Percentiles rank a stretch among this genome's conserved stretches.
These are phyloP conservation scores for Thalia dealbata DNA, from an alignment of 176 grass and related monocot genomes.

Conservation along the genomic window DNA sequence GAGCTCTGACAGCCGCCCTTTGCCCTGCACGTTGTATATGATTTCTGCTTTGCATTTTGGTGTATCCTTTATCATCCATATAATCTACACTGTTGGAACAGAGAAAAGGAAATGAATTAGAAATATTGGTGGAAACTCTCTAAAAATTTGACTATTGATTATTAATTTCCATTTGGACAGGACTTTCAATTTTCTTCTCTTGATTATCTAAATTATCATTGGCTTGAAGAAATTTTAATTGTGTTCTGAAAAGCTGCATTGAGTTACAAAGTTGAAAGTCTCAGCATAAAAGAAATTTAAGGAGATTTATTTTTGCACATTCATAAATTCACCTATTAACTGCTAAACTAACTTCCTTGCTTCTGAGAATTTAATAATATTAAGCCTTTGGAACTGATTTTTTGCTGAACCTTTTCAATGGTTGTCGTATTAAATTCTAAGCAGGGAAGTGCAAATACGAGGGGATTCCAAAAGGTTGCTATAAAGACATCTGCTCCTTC, in stretches of 20 bases:
- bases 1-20: no score
- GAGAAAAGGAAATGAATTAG: neutral
- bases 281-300: neutral
- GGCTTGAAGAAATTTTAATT: neutral
- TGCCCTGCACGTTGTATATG: neutral
- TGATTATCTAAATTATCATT: neutral
- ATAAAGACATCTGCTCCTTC: neutral
- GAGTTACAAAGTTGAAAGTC: neutral
- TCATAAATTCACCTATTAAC: neutral
- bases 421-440: neutral
- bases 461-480: neutral
- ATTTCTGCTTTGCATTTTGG: neutral
- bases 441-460: neutral
- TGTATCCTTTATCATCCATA: no score
- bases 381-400: neutral
- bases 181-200: neutral
- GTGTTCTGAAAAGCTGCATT: neutral
- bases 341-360: neutral
- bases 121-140: neutral
- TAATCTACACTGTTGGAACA: neutral
- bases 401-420: neutral
- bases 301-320: neutral
- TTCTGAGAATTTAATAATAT: neutral
- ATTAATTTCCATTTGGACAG: neutral
- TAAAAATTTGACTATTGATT: neutral